Percentiles rank a stretch among this genome's conserved stretches.
phyloP scores from a whole-genome alignment of 2,329 filamentous ascomycete species.

The Mariannaea sp. region DNA sequence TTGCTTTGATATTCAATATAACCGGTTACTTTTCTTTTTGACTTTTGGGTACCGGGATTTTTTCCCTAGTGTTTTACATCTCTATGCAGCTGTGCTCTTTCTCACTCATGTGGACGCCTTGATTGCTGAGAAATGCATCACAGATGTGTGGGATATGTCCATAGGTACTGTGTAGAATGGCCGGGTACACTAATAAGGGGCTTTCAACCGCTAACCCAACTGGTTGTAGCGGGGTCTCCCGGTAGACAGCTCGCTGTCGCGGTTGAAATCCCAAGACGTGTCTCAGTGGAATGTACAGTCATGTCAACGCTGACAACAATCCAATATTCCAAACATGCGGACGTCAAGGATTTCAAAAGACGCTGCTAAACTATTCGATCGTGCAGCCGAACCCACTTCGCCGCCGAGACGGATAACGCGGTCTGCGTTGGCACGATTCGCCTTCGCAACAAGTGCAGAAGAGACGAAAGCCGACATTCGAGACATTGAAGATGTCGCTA shows the following conservation, averaged over 20 bases:
- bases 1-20: neutral
- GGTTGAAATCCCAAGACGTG: slow-evolving; percentile 9
- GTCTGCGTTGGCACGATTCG: slow-evolving; percentile 54
- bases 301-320: neutral
- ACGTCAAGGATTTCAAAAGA: slow-evolving; percentile 64
- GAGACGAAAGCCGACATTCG: slow-evolving; percentile 28
- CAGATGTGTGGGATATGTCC: neutral
- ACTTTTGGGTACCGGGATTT: no score
- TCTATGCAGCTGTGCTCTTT: no score
- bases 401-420: slow-evolving; percentile 54
- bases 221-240: slow-evolving; percentile 1
- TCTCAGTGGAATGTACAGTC: neutral
- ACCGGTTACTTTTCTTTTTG: no score
- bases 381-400: slow-evolving; percentile 32
- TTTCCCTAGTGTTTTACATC: no score
- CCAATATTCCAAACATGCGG: slow-evolving; percentile 49
- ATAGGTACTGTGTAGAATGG: no score
- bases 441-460: slow-evolving; percentile 40
- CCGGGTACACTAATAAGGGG: no score
- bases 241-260: slow-evolving; percentile 9
- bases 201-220: slow-evolving; percentile 3
- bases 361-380: slow-evolving; percentile 59
- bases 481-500: slow-evolving; percentile 64
- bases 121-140: slow-evolving; percentile 15
- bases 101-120: neutral